Base-by-base conservation (phyloP, 768 basidiomycete genomes). In the Lentinula detonsa region DNA sequence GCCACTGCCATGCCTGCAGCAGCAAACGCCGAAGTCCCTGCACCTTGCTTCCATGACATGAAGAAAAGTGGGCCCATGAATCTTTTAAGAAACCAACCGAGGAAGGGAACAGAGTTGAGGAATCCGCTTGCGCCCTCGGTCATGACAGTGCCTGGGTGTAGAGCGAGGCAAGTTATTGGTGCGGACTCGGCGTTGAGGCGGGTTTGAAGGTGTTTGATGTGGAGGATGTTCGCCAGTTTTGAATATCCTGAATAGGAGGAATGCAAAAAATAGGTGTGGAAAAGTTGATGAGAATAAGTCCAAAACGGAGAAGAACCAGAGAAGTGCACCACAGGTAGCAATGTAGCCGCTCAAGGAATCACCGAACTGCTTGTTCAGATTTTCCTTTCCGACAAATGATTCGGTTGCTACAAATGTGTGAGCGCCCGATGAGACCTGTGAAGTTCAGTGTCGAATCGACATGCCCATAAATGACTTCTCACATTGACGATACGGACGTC, bases 191-290 rank as follows among this genome's bases (percentile, higher is more conserved):
- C 65, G 23, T 70, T 68, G 42, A 81, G 68, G 35, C 65, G 75
- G 8, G 69, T 69, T 52, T 82, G 79, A 23, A 83, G 66, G 63
- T 79, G 77, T 40, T 72, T 74, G 1, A 73, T 73, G 51, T 74
- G 78, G 6, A 65, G 58, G 39, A 68, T 48, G 48, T 62, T 65
- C n/a, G 64, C 65, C 21, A 67, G 65, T 51, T 65, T 67, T 7
- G 64, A 56, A 51, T 59, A 31, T 39, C 59, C 65, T 66, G 23
- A 23, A 23, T 23, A 23, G 23, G 23, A 23, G 23, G 23, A 23
- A 23, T 23, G 23, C 23, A 23, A 23, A 23, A 42, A 4, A 60
- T 16, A 16, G 39, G 9, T 31, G 5, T 4, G 39, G 10, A 43
- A 37, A 31, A 40, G 50, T 39, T 49, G 28, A 23, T 9, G 2